Base-by-base conservation (phyloP, 176 grass and related monocot species). In the Triticum turgidum region DNA sequence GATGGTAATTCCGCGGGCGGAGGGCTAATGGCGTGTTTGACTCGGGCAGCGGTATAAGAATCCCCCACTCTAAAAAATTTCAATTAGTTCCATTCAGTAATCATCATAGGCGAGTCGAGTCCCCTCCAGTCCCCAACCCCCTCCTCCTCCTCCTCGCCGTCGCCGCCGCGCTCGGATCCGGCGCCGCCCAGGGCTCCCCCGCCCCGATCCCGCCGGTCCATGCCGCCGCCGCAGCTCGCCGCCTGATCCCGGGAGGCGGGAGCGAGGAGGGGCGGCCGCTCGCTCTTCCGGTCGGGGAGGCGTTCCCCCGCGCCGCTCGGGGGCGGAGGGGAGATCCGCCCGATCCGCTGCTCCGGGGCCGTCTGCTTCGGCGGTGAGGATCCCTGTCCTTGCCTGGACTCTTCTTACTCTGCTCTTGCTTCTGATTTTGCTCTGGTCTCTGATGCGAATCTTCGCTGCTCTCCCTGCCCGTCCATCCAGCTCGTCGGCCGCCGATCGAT, bases 1-100 rank as follows among this genome's bases (percentile, higher is more conserved):
- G 51, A 72, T 70, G 18, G 81, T 72, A 83, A 73, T 3, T 61
- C 3, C 2, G 4, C 4, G 47, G 17, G 4, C 8, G 49, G 18
- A 7, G 30, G 15, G 63, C 83, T 77, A 77, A 67, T 77, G 70
- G 83, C 83, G 83, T 85, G 83, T 85, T 85, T 85, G 83, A 85
- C 83, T 12, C 70, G 49, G 22, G 65, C 47, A 61, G 81, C n/a
- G 71, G 68, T 69, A 80, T 78, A 72, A 89, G 80, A 89, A 76
- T 89, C 80, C 67, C 58, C 87, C 61, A 56, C 0, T 2, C 56
- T 21, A 21, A 59, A 71, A 87, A 87, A 89, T 79, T 76, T 75
- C 69, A 49, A 54, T 76, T 87, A 82, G 18, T 84, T 77, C 17
- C 41, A 59, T 59, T 59, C 34, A 79, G 63, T 82, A 82, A 67